Conservation (phyloP, 106 monocot species). For the Dioscorea zingiberensis region DNA sequence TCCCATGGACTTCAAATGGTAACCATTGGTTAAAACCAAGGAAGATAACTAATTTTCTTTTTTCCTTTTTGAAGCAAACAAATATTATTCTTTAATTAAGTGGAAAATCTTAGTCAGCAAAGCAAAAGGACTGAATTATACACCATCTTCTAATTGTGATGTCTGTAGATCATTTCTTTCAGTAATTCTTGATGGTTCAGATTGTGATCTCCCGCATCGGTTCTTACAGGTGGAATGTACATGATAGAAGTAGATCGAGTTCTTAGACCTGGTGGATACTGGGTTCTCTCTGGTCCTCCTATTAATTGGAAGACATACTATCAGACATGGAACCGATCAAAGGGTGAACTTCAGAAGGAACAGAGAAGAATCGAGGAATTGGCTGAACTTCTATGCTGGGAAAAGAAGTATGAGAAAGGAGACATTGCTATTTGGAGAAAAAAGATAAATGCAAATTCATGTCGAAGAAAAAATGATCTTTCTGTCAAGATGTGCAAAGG, state of each 20-base stretch:
- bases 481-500: constrained; percentile 17
- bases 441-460: constrained; percentile 15
- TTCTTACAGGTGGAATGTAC: constrained; percentile 41
- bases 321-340: constrained; percentile 25
- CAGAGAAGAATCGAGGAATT: constrained; percentile 29
- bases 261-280: constrained; percentile 50
- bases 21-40: not conserved
- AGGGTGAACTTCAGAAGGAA: constrained; percentile 30
- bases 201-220: not conserved
- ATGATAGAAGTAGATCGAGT: constrained; percentile 55
- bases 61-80: too few relatives aligned
- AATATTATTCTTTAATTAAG: too few relatives aligned
- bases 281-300: constrained; percentile 47
- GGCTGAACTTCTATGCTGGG: constrained; percentile 45
- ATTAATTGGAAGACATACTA: constrained; percentile 36
- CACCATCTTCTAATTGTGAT: too few relatives aligned
- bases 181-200: too few relatives aligned
- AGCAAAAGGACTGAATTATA: too few relatives aligned
- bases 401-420: constrained; percentile 38
- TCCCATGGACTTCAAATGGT: constrained; percentile 42
- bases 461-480: constrained; percentile 13
- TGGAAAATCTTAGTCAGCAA: too few relatives aligned
- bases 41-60: too few relatives aligned
- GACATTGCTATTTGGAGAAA: constrained; percentile 33
- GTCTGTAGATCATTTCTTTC: too few relatives aligned